These are phyloP conservation scores for Aphanoascus verrucosus DNA, from an alignment of 2,329 filamentous ascomycete species.

Conservation along the genomic window DNA sequence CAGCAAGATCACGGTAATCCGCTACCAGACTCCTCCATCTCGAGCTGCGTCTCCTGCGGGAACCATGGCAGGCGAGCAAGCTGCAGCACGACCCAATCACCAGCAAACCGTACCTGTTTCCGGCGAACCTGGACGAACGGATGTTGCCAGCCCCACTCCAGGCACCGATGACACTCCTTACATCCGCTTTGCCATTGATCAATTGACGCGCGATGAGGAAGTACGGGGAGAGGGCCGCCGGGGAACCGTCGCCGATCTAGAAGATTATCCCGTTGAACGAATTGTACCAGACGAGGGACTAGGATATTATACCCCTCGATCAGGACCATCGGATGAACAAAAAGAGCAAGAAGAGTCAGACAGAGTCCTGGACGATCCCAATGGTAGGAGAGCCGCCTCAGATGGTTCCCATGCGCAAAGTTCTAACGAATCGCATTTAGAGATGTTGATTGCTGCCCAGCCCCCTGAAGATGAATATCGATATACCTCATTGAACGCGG, in stretches of 20 bases:
- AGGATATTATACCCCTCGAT: conserved; percentile 32
- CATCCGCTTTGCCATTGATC: conserved; percentile 80
- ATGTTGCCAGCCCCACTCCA: conserved; percentile 50
- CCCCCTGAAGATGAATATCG: conserved; percentile 35
- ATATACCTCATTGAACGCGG: conserved; percentile 52
- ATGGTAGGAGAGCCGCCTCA: background rate
- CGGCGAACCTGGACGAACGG: conserved; percentile 20
- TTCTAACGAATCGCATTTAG: conserved; percentile 18
- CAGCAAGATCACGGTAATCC: conserved; percentile 31
- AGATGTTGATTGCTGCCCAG: conserved; percentile 42
- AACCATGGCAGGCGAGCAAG: background rate
- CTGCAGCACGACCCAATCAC: background rate
- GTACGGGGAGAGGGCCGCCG: conserved; percentile 46
- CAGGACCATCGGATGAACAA: conserved; percentile 26
- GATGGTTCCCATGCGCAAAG: background rate
- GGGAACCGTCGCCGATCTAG: conserved; percentile 31
- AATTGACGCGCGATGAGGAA: conserved; percentile 65
- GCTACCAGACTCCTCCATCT: conserved; percentile 38
- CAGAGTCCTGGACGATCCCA: conserved; percentile 1
- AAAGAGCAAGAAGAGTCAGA: conserved; percentile 17
- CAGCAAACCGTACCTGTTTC: conserved; percentile 2
- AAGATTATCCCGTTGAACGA: conserved; percentile 42
- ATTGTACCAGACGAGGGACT: conserved; percentile 40
- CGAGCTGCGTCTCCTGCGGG: conserved; percentile 17
- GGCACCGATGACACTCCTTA: conserved; percentile 77